Evolutionary conservation across 1,284 basidiomycete species (phyloP), one percentile per base, ranked within the genome.

Genomic region (Sutorius eximius): DNA sequence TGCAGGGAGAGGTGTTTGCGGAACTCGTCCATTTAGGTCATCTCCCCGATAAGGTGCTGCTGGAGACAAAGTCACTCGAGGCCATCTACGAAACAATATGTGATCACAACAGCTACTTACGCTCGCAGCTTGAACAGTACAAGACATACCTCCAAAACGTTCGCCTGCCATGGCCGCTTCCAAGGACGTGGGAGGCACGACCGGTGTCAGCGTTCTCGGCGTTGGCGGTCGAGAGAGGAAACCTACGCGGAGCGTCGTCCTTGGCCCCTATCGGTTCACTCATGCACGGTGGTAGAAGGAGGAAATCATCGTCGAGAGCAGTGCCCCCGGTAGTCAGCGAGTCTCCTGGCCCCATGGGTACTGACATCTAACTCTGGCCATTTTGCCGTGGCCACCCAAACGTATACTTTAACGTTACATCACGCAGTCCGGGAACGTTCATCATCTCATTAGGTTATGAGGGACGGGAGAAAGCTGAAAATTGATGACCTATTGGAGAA

Each of bases 81-180:
- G 87, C 91, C 5, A 97, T 99, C 29, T 98, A 95, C 85, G 96
- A 97, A 82, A 98, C 97, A 24, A 98, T 99, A 62, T 90, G 95
- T 73, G 96, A 99, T 71, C 97, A 99, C 77, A 98, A 99, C 78
- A 93, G 93, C 73, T 99, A 99, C 73, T 81, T 99, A 70, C 83
- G 95, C 43, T 86, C 86, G 27, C 97, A 99, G 75, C 82, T 99
- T 59, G 97, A 99, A 74, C 95, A 98, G 76, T 99, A 99, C 83
- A 98, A 99, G 79, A 95, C 94, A 36, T 99, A 99, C 73, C 81
- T 99, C 18, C 93, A 96, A 77, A 99, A 99, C 70, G 96, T 98
- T 27, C 86, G 97, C 32, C 78, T n/a, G n/a, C n/a, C n/a, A n/a
- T 96, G 64, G 96, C 92, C 15, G 84, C 90, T 50, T 80, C 85